Base-by-base conservation (phyloP, 1,284 basidiomycete species). In the Puccinia horiana region DNA sequence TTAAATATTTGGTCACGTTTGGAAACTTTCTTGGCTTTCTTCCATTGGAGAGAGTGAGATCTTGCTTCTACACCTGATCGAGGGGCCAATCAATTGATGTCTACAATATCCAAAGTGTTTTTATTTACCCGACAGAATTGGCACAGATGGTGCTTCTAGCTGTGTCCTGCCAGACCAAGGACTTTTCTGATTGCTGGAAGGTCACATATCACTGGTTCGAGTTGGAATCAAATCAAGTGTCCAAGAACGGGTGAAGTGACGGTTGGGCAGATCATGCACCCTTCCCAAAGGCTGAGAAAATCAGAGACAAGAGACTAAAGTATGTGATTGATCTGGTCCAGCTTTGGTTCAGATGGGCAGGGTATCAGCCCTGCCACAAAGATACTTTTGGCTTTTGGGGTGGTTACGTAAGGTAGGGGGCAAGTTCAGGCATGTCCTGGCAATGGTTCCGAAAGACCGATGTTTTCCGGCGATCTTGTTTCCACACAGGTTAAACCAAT, bases 221-320 rank as follows among this genome's bases (percentile, higher is more conserved):
- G 32, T 44, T 23, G n/a, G 1, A 52, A 72, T 52, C 47, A 18
- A n/a, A 81, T 75, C 16, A 81, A 35, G 20, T 72, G 44, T 32
- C 80, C 80, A 32, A 49, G n/a, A 1, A 8, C 37, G 9, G 70
- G 70, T 20, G 6, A 35, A 18, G 23, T 52, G 6, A 35, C 8
- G 6, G 76, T 79, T 26, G 65, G 35, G 12, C 32, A 12, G 26
- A 80, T 56, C 18, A 52, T 16, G 11, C 26, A 12, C 1, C 70
- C 70, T 9, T 32, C 54, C 70, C 70, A 73, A 18, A 73, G 52
- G 18, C 44, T 47, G 8, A 26, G 6, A 20, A 73, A 29, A 18
- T 81, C 72, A 16, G 86, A 83, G 4, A 88, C 83, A 9, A 88
- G 58, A 3, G 85, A 86, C n/a, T 67, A 12, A 0, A 88, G 63